Evolutionary conservation across 345 rosid genomes (phyloP).

Genomic region (Salix caprea): DNA sequence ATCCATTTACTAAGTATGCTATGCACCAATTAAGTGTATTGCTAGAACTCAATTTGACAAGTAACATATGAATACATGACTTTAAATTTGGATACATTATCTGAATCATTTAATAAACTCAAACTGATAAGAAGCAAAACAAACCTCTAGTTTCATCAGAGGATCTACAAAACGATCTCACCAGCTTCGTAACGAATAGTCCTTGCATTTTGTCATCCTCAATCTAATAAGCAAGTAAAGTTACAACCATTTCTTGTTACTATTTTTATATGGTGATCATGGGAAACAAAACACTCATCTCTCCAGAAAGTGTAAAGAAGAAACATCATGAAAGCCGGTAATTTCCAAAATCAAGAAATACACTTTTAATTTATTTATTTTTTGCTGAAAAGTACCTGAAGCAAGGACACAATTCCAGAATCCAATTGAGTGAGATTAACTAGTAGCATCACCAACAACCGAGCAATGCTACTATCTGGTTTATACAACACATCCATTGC

Average conservation of each 20-base stretch:
- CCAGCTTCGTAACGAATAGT: constrained; percentile 74
- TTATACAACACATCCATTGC: constrained; percentile 71
- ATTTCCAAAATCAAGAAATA: background rate
- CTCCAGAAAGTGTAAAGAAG: background rate
- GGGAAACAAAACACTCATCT: background rate
- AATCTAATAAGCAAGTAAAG: constrained; percentile 39
- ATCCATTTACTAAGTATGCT: background rate
- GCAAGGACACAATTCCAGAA: constrained; percentile 70
- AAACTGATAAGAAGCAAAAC: constrained; percentile 17
- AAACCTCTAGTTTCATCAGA: constrained; percentile 50
- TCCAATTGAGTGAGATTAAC: constrained; percentile 85
- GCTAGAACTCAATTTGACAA: background rate
- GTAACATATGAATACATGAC: background rate
- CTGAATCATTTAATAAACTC: background rate
- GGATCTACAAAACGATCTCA: constrained; percentile 79
- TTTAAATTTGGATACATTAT: background rate
- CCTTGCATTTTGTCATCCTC: constrained; percentile 77
- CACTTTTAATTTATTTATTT: background rate
- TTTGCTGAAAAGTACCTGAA: constrained; percentile 52
- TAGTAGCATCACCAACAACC: constrained; percentile 76
- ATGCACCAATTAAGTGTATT: background rate
- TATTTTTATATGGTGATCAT: background rate
- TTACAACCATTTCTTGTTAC: background rate
- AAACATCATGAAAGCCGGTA: background rate
- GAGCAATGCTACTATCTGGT: constrained; percentile 51